A percentile compares a stretch with the other conserved stretches of the same genome.
Evolutionary conservation across 108 stramenopile species (phyloP).

Genomic region (Skeletonema grethae): DNA sequence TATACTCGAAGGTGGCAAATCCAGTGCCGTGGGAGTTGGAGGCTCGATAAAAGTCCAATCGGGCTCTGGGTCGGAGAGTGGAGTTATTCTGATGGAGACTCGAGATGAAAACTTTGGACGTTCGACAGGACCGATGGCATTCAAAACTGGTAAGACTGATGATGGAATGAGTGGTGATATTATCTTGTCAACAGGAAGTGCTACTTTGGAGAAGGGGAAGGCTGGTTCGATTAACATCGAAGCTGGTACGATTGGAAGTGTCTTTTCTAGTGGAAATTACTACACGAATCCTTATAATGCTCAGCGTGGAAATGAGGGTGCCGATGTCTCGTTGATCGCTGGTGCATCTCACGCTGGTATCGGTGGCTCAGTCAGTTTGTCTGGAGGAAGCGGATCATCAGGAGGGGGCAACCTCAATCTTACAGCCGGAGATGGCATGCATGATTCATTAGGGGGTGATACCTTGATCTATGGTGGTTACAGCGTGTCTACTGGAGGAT

Average conservation of each 20-base stretch:
- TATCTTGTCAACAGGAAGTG: conserved; percentile 19
- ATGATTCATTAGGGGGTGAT: conserved; percentile 13
- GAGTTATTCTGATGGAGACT: conserved; percentile 10
- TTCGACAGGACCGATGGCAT: conserved; percentile 16
- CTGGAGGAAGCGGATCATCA: conserved; percentile 15
- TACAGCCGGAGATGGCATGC: conserved; percentile 19
- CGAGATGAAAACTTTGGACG: background rate
- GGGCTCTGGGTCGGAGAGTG: conserved; percentile 10
- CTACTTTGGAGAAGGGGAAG: conserved; percentile 10
- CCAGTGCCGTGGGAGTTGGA: conserved; percentile 2
- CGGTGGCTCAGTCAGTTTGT: conserved; percentile 27
- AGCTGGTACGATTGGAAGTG: conserved; percentile 15
- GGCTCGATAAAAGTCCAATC: conserved; percentile 9
- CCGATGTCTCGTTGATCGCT: conserved; percentile 17
- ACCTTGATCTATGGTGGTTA: conserved; percentile 13
- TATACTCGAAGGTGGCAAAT: conserved; percentile 14
- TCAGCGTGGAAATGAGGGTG: conserved; percentile 8
- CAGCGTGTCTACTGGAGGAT: conserved; percentile 23
- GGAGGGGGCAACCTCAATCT: conserved; percentile 29
- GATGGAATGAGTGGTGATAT: conserved; percentile 8
- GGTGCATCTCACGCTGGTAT: conserved; percentile 33
- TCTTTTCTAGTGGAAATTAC: background rate
- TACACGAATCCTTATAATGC: conserved; percentile 3
- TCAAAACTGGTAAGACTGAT: conserved; percentile 13
- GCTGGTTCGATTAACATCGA: conserved; percentile 15